Evolutionary conservation across 2,329 filamentous ascomycete species (phyloP).

Genomic region (Monilinia fructigena): DNA sequence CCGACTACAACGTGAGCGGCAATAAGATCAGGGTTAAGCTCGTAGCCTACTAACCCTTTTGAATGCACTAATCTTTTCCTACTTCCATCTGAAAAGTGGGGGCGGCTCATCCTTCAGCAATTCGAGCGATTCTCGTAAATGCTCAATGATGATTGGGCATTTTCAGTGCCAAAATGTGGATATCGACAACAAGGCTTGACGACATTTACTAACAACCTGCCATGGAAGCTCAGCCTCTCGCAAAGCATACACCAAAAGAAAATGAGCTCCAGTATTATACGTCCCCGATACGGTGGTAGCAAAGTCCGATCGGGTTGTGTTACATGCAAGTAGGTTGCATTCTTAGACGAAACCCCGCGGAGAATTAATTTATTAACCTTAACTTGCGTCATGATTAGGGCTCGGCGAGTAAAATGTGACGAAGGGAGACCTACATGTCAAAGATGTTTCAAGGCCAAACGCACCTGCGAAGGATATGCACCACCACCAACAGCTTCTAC

Average conservation of each 20-base stretch:
- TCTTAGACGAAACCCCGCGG: background rate
- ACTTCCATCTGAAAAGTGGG: background rate
- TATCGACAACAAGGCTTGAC: conserved; percentile 1
- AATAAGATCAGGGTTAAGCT: background rate
- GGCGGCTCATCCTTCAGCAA: background rate
- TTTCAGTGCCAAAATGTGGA: background rate
- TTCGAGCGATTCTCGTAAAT: background rate
- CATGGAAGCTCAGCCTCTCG: background rate
- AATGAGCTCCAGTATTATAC: conserved; percentile 13
- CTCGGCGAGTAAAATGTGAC: conserved; percentile 33
- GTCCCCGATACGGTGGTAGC: conserved; percentile 15
- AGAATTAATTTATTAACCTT: conserved; percentile 11
- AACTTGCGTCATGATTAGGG: conserved; percentile 17
- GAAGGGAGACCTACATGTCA: conserved; percentile 30
- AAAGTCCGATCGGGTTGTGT: conserved; percentile 19
- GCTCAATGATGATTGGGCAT: conserved; percentile 2
- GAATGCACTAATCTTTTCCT: background rate
- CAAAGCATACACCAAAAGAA: background rate
- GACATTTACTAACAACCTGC: background rate
- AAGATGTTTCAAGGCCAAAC: conserved; percentile 28
- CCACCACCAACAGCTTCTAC: background rate
- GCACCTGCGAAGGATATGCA: conserved; percentile 32
- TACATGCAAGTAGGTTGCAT: conserved; percentile 25
- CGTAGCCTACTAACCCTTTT: conserved; percentile 1
- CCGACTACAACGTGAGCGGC: background rate